Evolutionary conservation across 2,329 filamentous ascomycete species (phyloP).

Genomic region (Achaetomium macrosporum): DNA sequence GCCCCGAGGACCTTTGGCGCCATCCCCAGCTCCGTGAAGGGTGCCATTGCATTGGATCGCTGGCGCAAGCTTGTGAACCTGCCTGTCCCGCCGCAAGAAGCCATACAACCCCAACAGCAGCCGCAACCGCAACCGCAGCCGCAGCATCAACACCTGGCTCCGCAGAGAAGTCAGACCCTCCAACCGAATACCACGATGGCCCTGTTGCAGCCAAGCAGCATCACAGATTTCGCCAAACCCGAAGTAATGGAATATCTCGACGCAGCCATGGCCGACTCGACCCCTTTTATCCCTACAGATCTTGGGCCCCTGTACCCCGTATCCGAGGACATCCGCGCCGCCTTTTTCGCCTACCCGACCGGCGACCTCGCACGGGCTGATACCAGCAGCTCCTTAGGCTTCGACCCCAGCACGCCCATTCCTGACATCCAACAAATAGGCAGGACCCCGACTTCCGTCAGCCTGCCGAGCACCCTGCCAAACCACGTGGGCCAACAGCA

Average conservation of each 20-base stretch:
- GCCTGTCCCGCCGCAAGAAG: slow-evolving; percentile 13
- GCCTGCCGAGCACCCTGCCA: neutral
- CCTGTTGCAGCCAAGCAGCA: neutral
- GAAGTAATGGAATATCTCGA: slow-evolving; percentile 21
- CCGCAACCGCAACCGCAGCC: neutral
- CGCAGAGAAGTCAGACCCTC: neutral
- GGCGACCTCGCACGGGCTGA: neutral
- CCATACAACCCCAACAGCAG: neutral
- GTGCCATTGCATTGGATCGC: slow-evolving; percentile 42
- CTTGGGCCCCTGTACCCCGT: slow-evolving; percentile 9
- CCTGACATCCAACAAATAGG: slow-evolving; percentile 6
- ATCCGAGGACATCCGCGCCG: slow-evolving; percentile 5
- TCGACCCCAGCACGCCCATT: slow-evolving; percentile 4
- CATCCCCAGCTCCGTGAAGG: slow-evolving; percentile 41
- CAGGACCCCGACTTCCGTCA: neutral
- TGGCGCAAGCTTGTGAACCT: slow-evolving; percentile 46
- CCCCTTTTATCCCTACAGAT: slow-evolving; percentile 18
- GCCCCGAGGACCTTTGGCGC: slow-evolving; percentile 43
- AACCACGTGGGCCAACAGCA: slow-evolving; percentile 1
- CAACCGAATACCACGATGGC: neutral
- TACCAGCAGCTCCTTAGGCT: slow-evolving; percentile 1
- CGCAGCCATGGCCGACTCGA: slow-evolving; percentile 17
- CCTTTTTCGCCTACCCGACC: slow-evolving; percentile 12
- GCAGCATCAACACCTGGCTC: neutral
- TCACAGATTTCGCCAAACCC: slow-evolving; percentile 3